Conservation (phyloP, 345 rosid species). For the Moricandia arvensis region DNA sequence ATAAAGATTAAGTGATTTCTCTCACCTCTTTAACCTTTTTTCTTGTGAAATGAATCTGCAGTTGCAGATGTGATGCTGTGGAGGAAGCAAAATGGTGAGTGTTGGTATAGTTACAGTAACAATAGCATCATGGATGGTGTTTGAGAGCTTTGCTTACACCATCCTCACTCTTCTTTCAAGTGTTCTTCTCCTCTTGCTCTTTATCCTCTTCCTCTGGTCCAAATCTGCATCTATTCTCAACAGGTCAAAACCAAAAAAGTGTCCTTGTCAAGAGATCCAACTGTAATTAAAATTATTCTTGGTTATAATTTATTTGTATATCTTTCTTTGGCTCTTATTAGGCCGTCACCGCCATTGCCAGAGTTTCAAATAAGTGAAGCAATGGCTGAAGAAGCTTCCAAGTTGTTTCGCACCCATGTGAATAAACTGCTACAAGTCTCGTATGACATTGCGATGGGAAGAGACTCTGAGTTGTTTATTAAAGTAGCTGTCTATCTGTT, state of each 20-base stretch:
- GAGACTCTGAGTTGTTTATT: constrained; percentile 61
- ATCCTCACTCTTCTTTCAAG: constrained; percentile 75
- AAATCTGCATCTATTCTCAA: constrained; percentile 96
- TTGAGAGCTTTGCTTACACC: constrained; percentile 82
- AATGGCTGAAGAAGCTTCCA: constrained; percentile 50
- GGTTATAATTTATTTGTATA: background rate
- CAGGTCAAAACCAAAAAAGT: constrained; percentile 42
- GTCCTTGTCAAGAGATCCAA: background rate
- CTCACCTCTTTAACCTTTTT: background rate
- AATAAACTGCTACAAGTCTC: constrained; percentile 67
- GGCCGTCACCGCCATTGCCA: constrained; percentile 94
- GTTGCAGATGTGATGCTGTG: constrained; percentile 95
- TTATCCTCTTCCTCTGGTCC: constrained; percentile 89
- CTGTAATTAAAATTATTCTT: background rate
- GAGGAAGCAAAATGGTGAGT: constrained; percentile 67
- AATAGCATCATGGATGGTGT: constrained; percentile 82
- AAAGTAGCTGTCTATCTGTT: constrained; percentile 58
- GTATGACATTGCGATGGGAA: constrained; percentile 76
- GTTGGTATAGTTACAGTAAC: constrained; percentile 62
- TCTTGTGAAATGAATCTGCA: constrained; percentile 42
- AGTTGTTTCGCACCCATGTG: constrained; percentile 42
- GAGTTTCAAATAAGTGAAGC: constrained; percentile 71
- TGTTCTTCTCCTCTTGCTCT: constrained; percentile 78
- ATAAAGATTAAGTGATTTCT: constrained; percentile 1
- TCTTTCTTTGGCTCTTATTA: constrained; percentile 23